Conservation (phyloP, 176 grass and related monocot genomes). For the Stipa capillata region DNA sequence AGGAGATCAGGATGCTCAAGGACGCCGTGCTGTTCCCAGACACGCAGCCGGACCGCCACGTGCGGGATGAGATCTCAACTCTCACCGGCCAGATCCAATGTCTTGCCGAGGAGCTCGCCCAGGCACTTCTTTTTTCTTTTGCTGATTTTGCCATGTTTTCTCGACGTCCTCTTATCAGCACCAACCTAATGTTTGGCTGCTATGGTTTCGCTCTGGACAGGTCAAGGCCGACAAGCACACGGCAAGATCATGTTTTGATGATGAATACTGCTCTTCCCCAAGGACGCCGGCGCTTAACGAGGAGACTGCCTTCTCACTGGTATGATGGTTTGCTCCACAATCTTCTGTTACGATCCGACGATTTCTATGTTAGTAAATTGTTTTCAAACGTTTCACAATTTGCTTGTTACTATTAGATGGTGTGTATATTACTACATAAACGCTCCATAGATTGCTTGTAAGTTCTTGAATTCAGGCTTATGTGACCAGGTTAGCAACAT, state of each 20-base stretch:
- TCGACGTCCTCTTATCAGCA: not conserved
- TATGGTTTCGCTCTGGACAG: slow-evolving; percentile 21
- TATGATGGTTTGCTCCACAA: slow-evolving; percentile 14
- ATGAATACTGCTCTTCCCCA: slow-evolving; percentile 47
- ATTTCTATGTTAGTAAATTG: not conserved
- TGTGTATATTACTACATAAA: not conserved
- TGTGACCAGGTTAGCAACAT: not conserved
- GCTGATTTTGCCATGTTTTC: not conserved
- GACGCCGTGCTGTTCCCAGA: slow-evolving; percentile 87
- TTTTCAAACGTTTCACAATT: not conserved
- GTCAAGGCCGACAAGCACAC: slow-evolving; percentile 72
- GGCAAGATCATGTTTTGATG: slow-evolving; percentile 43
- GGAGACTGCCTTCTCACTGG: slow-evolving; percentile 54
- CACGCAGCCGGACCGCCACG: slow-evolving; percentile 46
- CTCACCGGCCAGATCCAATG: slow-evolving; percentile 81
- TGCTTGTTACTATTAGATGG: not conserved
- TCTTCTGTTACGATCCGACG: not conserved
- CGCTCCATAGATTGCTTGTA: not conserved
- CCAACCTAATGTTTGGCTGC: not conserved
- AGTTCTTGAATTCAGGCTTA: not conserved
- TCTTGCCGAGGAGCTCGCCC: slow-evolving; percentile 88
- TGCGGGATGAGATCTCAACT: slow-evolving; percentile 76
- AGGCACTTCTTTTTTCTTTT: slow-evolving; percentile 49
- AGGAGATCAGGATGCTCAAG: slow-evolving; percentile 85
- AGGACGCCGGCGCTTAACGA: slow-evolving; percentile 51